Base-by-base conservation (phyloP, 1,284 basidiomycete genomes). In the Cystobasidiaceae sp. region DNA sequence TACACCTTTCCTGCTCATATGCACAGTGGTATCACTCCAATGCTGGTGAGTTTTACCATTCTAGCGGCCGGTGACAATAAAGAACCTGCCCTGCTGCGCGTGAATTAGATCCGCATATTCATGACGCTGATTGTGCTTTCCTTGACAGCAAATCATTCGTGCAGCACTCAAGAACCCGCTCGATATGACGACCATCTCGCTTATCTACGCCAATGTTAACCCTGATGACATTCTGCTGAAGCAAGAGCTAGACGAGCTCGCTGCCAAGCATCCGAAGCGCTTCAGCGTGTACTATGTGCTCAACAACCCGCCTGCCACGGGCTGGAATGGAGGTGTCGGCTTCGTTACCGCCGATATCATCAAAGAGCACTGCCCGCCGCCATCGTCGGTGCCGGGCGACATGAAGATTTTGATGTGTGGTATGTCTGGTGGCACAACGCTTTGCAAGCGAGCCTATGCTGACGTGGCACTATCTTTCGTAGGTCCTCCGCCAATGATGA, bases 291-390 rank as follows among this genome's bases (percentile, higher is more conserved):
- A 85, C 80, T 93, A 94, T 78, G 89, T 94, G 63, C 84, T 98
- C 73, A 96, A 98, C 82, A 91, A 91, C 79, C 86, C 93, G 4
- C 92, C 93, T 13, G n/a, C n/a, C n/a, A 79, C 82, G 45, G 82
- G 79, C 70, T 98, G 94, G 94, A 83, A 81, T 19, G 89, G 89
- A 51, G 93, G 91, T 68, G 84, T 86, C 59, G 94, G 94, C 45
- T 98, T 96, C 74, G 89, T 98, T 60, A 85, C 86, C 71, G 90
- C 90, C 79, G 91, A 94, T n/a, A 91, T 94, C 75, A 91, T 98
- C 74, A 81, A 88, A 74, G 79, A 86, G 61, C 65, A 73, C 49
- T 58, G 79, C 21, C 75, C 77, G 9, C 59, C 62, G 11, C 64
- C 71, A 2, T 67, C 74, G 8, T 67, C 71, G 6, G 43, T 41